Conservation (phyloP, 2,329 filamentous ascomycete genomes). For the Aspergillus arachidicola region DNA sequence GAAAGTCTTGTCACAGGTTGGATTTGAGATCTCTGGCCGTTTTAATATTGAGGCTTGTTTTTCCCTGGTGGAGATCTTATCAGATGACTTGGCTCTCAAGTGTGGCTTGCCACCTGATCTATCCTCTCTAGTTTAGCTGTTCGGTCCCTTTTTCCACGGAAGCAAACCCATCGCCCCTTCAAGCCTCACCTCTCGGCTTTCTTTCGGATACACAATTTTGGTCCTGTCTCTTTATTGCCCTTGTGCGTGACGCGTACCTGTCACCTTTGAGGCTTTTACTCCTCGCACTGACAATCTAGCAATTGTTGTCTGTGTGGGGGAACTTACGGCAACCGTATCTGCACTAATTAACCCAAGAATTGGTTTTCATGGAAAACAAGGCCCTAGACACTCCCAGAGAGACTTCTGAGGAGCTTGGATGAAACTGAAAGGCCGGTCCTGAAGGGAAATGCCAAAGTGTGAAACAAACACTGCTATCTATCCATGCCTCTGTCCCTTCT, state of each 20-base stretch:
- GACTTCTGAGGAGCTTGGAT: not conserved
- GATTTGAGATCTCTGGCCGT: not conserved
- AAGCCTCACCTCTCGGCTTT: not conserved
- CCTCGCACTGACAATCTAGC: not conserved
- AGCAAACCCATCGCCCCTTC: not conserved
- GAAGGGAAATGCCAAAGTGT: not conserved
- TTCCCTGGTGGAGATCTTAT: slow-evolving; percentile 2
- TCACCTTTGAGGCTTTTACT: not conserved
- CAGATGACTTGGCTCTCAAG: slow-evolving; percentile 6
- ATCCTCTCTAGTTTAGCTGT: not conserved
- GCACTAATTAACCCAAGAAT: not conserved
- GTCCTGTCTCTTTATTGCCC: not conserved
- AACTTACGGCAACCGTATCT: no score
- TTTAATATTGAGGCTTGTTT: slow-evolving; percentile 2
- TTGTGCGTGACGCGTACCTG: not conserved
- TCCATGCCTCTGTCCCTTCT: not conserved
- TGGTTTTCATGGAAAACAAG: not conserved
- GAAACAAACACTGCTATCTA: not conserved
- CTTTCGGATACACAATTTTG: slow-evolving; percentile 1
- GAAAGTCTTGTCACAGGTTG: not conserved
- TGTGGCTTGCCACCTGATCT: not conserved
- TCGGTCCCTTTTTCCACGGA: not conserved
- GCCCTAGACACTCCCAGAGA: not conserved
- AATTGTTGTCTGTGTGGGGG: not conserved
- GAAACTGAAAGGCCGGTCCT: not conserved